Evolutionary conservation across 371 early-diverging fungal genomes (phyloP).

Genomic region (Thermomucor indicae-seudaticae): DNA sequence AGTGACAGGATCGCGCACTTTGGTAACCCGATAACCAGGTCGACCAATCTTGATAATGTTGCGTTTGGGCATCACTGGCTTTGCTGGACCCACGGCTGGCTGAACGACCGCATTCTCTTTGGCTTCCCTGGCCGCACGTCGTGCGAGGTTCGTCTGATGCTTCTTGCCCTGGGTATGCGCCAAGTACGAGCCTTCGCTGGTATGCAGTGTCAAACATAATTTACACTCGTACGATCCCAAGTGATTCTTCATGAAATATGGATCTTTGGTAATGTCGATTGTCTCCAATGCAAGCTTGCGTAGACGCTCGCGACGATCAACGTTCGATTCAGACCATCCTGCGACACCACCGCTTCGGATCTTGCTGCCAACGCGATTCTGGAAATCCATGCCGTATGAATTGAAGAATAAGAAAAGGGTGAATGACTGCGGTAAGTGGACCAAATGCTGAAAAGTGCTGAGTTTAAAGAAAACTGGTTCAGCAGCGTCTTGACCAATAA

Average conservation of each 20-base stretch:
- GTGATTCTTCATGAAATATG: slow-evolving; percentile 98
- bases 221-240: slow-evolving; percentile 97
- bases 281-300: slow-evolving; percentile 95
- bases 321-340: slow-evolving; percentile 80
- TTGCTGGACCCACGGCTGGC: slow-evolving; percentile 48
- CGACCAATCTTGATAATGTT: slow-evolving; percentile 93
- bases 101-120: slow-evolving; percentile 59
- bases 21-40: slow-evolving; percentile 97
- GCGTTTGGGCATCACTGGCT: slow-evolving; percentile 42
- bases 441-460: too few species aligned
- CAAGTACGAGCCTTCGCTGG: slow-evolving; percentile 95
- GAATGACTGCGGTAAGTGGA: too few species aligned
- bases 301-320: slow-evolving; percentile 93
- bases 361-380: slow-evolving; percentile 90
- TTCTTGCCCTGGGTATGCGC: slow-evolving; percentile 99
- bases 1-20: slow-evolving; percentile 86
- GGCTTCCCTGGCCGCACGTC: slow-evolving; percentile 91
- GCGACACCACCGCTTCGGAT: slow-evolving; percentile 90
- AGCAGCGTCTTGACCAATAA: too few species aligned
- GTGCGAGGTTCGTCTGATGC: slow-evolving; percentile 94
- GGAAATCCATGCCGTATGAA: slow-evolving; percentile 67
- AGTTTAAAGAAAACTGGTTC: too few species aligned
- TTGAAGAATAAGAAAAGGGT: neutral
- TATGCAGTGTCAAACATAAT: slow-evolving; percentile 92
- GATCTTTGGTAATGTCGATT: slow-evolving; percentile 96